Conservation (phyloP, 805 yeast species). For the Wickerhamiella kurtzmanii region DNA sequence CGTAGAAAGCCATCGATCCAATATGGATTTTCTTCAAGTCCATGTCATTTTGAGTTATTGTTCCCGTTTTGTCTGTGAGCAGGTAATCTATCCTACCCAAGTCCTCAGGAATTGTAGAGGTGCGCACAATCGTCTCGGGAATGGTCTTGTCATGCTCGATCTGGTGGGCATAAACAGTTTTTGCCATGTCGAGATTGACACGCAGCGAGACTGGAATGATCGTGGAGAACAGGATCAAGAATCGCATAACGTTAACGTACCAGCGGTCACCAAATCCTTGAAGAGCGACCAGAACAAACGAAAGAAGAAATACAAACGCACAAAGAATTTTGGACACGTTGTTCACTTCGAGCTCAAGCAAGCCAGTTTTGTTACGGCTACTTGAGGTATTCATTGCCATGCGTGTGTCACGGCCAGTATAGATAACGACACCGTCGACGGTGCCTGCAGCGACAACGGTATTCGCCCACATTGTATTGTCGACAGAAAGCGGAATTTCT, state of each 20-base stretch:
- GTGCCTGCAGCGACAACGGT: slow-evolving; percentile 92
- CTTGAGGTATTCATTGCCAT: slow-evolving; percentile 87
- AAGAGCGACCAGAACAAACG: slow-evolving; percentile 62
- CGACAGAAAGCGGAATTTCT: slow-evolving; percentile 46
- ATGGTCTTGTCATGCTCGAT: slow-evolving; percentile 78
- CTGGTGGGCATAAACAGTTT: slow-evolving; percentile 89
- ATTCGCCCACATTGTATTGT: slow-evolving; percentile 95
- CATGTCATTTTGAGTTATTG: slow-evolving; percentile 96
- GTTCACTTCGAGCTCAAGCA: slow-evolving; percentile 84
- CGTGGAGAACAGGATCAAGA: slow-evolving; percentile 80
- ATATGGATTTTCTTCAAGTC: slow-evolving; percentile 84
- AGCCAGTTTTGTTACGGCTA: slow-evolving; percentile 77
- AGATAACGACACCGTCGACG: slow-evolving; percentile 74
- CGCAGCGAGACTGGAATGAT: slow-evolving; percentile 92
- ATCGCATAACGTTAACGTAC: slow-evolving; percentile 86
- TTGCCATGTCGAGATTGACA: slow-evolving; percentile 89
- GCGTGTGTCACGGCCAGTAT: slow-evolving; percentile 87
- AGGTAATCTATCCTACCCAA: slow-evolving; percentile 89
- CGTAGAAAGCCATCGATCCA: slow-evolving; percentile 85
- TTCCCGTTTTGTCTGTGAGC: slow-evolving; percentile 90
- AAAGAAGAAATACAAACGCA: slow-evolving; percentile 66
- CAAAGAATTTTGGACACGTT: slow-evolving; percentile 77
- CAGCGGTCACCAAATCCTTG: slow-evolving; percentile 61
- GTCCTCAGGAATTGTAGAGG: slow-evolving; percentile 96
- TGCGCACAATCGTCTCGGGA: slow-evolving; percentile 81